Conservation (phyloP, 495 filamentous ascomycete species). For the Aspergillus bridgeri region DNA sequence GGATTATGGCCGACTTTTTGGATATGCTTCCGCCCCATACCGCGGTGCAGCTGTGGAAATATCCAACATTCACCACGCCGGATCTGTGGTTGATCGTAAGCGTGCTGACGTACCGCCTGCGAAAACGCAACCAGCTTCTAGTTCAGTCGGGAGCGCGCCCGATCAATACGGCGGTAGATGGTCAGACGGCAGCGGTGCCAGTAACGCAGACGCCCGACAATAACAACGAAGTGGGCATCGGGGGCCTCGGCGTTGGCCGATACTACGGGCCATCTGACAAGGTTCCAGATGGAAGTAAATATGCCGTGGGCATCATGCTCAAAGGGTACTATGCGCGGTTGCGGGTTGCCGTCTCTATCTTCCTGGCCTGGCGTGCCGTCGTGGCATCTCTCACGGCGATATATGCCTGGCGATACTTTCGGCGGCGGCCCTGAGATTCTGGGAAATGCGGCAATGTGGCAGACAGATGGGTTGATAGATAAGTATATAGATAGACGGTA, state of each 20-base stretch:
- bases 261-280: slow-evolving; percentile 37
- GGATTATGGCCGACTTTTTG: slow-evolving; percentile 68
- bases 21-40: slow-evolving; percentile 65
- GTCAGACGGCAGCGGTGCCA: slow-evolving; percentile 39
- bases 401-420: slow-evolving; percentile 31
- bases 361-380: slow-evolving; percentile 36
- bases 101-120: slow-evolving; percentile 58
- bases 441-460: neutral
- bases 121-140: slow-evolving; percentile 49
- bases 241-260: slow-evolving; percentile 44
- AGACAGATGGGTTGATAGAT: too few species aligned
- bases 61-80: slow-evolving; percentile 67
- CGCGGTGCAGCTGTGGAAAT: slow-evolving; percentile 61
- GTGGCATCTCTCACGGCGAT: slow-evolving; percentile 33
- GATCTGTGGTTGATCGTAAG: slow-evolving; percentile 61
- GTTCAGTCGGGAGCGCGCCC: slow-evolving; percentile 37
- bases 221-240: slow-evolving; percentile 44
- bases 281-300: slow-evolving; percentile 25
- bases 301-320: slow-evolving; percentile 60
- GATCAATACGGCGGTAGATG: slow-evolving; percentile 42
- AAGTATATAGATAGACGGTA: neutral
- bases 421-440: slow-evolving; percentile 4
- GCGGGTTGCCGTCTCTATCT: slow-evolving; percentile 55
- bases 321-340: slow-evolving; percentile 68
- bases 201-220: slow-evolving; percentile 28